A percentile compares a stretch with the other conserved stretches of the same genome.
These are phyloP conservation scores for Beta vulgaris DNA, from an alignment of 148 eudicot genomes.

Conservation along the genomic window DNA sequence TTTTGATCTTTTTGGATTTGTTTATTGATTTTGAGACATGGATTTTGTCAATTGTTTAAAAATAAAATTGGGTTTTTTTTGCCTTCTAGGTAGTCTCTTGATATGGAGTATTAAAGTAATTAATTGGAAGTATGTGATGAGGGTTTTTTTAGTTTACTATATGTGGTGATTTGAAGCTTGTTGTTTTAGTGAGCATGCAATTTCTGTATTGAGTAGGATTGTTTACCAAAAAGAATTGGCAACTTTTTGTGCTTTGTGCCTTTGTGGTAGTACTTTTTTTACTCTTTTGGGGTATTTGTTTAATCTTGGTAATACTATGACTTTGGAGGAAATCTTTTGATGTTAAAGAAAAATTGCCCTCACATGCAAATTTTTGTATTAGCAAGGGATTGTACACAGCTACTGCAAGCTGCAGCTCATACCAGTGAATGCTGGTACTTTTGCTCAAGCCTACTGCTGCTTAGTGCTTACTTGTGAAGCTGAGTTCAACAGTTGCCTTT, in stretches of 20 bases:
- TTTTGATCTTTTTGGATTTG: not conserved
- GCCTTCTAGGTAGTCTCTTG: too few species aligned
- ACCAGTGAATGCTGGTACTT: too few species aligned
- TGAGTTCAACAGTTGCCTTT: not conserved
- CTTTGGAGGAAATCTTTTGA: not conserved
- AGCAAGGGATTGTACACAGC: too few species aligned
- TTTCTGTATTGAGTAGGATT: not conserved
- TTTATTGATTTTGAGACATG: not conserved
- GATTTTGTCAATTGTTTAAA: not conserved
- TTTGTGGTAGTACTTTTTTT: not conserved
- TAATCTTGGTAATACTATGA: conserved; percentile 28
- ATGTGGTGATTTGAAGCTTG: not conserved
- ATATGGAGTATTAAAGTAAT: not conserved
- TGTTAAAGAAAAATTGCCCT: not conserved
- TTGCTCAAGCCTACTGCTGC: conserved; percentile 6
- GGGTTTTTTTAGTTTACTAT: not conserved
- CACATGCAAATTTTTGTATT: conserved; percentile 4
- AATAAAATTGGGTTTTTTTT: conserved; percentile 2
- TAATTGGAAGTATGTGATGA: not conserved
- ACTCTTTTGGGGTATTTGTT: conserved; percentile 23
- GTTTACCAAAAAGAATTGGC: not conserved
- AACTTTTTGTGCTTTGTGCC: conserved; percentile 5
- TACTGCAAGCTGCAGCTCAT: too few species aligned
- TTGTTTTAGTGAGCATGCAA: not conserved
- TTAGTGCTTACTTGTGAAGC: not conserved